These are phyloP conservation scores for Obelidium mucronatum DNA, from an alignment of 192 early-diverging fungal species.

Conservation along the genomic window DNA sequence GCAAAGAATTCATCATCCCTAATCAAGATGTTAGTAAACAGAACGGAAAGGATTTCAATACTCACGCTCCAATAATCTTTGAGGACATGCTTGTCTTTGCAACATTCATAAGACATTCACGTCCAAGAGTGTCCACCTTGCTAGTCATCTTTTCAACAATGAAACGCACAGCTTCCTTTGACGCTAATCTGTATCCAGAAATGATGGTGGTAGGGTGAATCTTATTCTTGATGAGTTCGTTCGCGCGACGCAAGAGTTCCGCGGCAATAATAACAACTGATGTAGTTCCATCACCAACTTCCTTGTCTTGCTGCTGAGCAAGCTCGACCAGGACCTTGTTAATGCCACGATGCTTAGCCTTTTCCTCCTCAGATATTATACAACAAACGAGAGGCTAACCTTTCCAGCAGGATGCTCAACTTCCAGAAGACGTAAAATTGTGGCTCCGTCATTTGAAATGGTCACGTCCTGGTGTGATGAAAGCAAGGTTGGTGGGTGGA, in stretches of 20 bases:
- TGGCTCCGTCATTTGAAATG: slow-evolving; percentile 99
- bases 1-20: slow-evolving; percentile 97
- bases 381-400: background rate
- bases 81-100: slow-evolving; percentile 98
- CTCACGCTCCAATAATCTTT: slow-evolving; percentile 95
- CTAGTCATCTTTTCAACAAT: slow-evolving; percentile 96
- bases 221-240: slow-evolving; percentile 98
- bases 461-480: slow-evolving; percentile 83
- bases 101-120: slow-evolving; percentile 92
- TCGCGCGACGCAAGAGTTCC: slow-evolving; percentile 93
- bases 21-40: slow-evolving; percentile 1
- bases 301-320: slow-evolving; percentile 99
- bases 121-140: slow-evolving; percentile 93
- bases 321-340: slow-evolving; percentile 92
- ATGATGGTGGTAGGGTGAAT: slow-evolving; percentile 99
- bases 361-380: background rate
- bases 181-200: slow-evolving; percentile 94
- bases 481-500: slow-evolving; percentile 7
- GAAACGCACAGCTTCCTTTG: slow-evolving; percentile 97
- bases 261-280: slow-evolving; percentile 99
- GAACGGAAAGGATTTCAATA: background rate
- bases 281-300: slow-evolving; percentile 99
- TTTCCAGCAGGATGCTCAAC: slow-evolving; percentile 98
- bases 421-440: slow-evolving; percentile 95
- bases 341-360: background rate